Conservation (phyloP, 768 basidiomycete genomes). For the Leccinum disarticulatum region DNA sequence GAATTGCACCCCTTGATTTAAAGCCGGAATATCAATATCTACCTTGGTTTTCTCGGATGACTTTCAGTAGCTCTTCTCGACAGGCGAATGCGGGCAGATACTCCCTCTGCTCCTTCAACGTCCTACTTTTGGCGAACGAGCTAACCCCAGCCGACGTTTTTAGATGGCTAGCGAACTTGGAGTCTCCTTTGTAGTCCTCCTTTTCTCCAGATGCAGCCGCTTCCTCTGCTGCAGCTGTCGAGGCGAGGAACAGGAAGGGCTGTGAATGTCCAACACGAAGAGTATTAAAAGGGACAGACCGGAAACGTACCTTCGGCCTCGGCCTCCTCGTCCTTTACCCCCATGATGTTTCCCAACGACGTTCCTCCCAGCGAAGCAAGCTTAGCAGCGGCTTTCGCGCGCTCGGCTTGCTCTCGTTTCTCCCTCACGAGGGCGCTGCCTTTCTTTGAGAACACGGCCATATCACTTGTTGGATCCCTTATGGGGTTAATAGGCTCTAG, state of each 20-base stretch:
- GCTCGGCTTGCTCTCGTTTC: constrained; percentile 93
- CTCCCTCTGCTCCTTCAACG: constrained; percentile 92
- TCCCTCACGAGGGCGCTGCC: constrained; percentile 94
- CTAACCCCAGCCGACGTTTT: constrained; percentile 78
- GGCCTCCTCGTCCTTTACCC: constrained; percentile 92
- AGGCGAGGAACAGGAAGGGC: constrained; percentile 38
- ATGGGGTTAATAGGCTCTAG: constrained; percentile 97
- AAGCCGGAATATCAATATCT: constrained; percentile 16
- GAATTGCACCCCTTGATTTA: background rate
- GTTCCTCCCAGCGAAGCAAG: constrained; percentile 91
- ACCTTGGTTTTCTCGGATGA: constrained; percentile 96
- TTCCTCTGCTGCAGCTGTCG: constrained; percentile 52
- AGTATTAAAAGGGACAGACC: constrained; percentile 17
- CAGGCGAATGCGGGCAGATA: constrained; percentile 98
- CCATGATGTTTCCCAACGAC: constrained; percentile 95
- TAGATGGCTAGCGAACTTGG: constrained; percentile 95
- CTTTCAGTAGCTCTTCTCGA: constrained; percentile 86
- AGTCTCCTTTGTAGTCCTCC: constrained; percentile 87
- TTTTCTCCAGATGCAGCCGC: constrained; percentile 51
- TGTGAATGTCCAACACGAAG: constrained; percentile 81
- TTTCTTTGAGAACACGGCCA: constrained; percentile 96
- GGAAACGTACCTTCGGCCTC: constrained; percentile 80
- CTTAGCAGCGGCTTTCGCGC: constrained; percentile 95
- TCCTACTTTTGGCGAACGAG: constrained; percentile 75
- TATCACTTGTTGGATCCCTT: constrained; percentile 87